Evolutionary conservation across 2,329 filamentous ascomycete genomes (phyloP), one percentile per base, ranked within the genome.

Genomic region (Graphiopsis chlorocephala): DNA sequence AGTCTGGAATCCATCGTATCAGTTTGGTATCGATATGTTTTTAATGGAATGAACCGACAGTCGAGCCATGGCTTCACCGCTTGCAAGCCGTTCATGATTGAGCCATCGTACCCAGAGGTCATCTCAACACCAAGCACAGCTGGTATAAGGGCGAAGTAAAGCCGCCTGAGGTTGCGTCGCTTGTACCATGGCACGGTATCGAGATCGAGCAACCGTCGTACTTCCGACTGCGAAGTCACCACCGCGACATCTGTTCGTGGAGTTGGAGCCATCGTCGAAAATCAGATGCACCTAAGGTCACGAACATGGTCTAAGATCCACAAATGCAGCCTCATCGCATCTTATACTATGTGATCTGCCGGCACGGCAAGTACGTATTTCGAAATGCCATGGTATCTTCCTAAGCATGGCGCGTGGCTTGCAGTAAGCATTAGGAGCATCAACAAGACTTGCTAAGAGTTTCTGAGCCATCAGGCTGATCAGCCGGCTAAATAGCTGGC

Each of bases 171-270:
- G 20, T 67, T 67, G 25, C 55, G 60, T 52, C 64, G 60, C 26
- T 67, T 65, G 35, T 65, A 67, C 66, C 66, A 67, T 38, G 66
- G 61, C n/a, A 31, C 52, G 20, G 65, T 67, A 28, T 67, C 65
- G 5, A 67, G 64, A 29, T 65, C 65, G 11, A 67, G 26, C 33
- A 67, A 35, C 14, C 65, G 58, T 61, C 65, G 65, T 3, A 68
- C 65, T 38, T 67, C 67, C 11, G 67, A 68, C 55, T 68, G 58
- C 15, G 61, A 58, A 23, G 67, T 38, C 31, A 68, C 67, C 17
- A 26, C 56, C 20, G 57, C 65, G 17, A 66, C 64, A 56, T 68
- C 61, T 35, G 64, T 66, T 53, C 61, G 66, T 14, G 45, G 25
- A 17, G 58, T 48, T n/a, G 58, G 45, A 33, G 58, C 42, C 58